Base-by-base conservation (phyloP, 108 stramenopile genomes). In the Conticribra weissflogii region DNA sequence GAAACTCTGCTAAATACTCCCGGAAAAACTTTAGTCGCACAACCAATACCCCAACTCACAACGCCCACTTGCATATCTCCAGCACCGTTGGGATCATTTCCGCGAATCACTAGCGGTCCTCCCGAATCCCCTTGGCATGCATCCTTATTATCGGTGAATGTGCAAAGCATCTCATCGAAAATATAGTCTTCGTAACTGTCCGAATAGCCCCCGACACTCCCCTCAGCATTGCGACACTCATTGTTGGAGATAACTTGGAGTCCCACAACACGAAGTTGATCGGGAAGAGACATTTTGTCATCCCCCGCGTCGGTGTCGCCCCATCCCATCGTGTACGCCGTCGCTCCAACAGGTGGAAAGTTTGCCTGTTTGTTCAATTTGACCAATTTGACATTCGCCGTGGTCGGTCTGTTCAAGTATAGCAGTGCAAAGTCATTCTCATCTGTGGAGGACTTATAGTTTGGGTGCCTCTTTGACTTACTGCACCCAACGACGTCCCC, bases 51-150 rank as follows among this genome's bases (percentile, higher is more conserved):
- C 74, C 66, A 68, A 15, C 49, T 73, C 4, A 59, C 58, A 5
- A 81, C 53, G 17, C 80, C 81, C 0, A 86, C 45, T 19, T 72
- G 72, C 12, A 83, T 55, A 64, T 85, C 83, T 50, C 76, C 41
- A 0, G 23, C 66, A 9, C 36, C 36, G 8, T 9, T 41, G 2
- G 65, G 1, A 32, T 32, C 57, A 4, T 50, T 27, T 0, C 84
- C 84, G 16, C 34, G 61, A 1, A 71, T 59, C 25, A 66, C 46
- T 0, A 75, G 49, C 46, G 74, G 74, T 24, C 66, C 74, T 2
- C 73, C 73, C 8, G 56, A 49, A 41, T 66, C 73, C 28, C 64
- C 73, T 17, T 54, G 46, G 41, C 73, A 74, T 1, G 73, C 73
- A 59, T 74, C 73, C 56, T 33, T 41, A 2, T 23, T 17, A 0